Evolutionary conservation across 2,329 filamentous ascomycete genomes (phyloP), one percentile per base, ranked within the genome.

Genomic region (Aspergillus pseudotamarii): DNA sequence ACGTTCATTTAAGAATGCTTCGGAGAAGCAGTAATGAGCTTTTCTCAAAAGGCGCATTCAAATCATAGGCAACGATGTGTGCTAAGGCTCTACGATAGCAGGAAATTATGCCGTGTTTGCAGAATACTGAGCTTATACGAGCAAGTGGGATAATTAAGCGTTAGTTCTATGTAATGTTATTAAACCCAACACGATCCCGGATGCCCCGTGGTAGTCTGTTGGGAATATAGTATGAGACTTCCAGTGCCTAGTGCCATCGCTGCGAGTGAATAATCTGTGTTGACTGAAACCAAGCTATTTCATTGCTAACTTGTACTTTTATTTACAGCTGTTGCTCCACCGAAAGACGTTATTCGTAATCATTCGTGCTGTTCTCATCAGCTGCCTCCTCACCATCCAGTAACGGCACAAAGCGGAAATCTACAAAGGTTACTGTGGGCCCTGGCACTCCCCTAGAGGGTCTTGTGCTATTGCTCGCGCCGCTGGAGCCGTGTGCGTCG

Each of bases 401-500:
- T 26, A 82, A 69, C 16, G 80, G 80, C 50, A 82, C 79, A 69
- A 82, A 82, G 23, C 80, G 73, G 64, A 82, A 82, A 67, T 82
- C 80, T 59, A 82, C 77, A 70, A 82, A 82, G 57, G 76, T 78
- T n/a, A 80, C 77, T 53, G 74, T 75, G 6, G 73, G 73, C 51
- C 65, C 67, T 23, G 62, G 59, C 16, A 62, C 64, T 14, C 69
- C 67, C 45, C 67, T 70, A 28, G 69, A 64, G 32, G 63, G 32
- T 51, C 67, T 68, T n/a, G 56, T 45, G 34, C 64, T 68, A 54
- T 72, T 68, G 23, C 68, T 63, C 19, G 68, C 68, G 26, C 69
- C 71, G 46, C 59, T 59, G 50, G 67, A 63, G 10, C 64, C 64
- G 50, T 86, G 85, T 8, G 86, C 86, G 65, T 95, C 92, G 48